Evolutionary conservation across 2,329 filamentous ascomycete species (phyloP), one percentile per base, ranked within the genome.

Genomic region (Leptodontidium sp.): DNA sequence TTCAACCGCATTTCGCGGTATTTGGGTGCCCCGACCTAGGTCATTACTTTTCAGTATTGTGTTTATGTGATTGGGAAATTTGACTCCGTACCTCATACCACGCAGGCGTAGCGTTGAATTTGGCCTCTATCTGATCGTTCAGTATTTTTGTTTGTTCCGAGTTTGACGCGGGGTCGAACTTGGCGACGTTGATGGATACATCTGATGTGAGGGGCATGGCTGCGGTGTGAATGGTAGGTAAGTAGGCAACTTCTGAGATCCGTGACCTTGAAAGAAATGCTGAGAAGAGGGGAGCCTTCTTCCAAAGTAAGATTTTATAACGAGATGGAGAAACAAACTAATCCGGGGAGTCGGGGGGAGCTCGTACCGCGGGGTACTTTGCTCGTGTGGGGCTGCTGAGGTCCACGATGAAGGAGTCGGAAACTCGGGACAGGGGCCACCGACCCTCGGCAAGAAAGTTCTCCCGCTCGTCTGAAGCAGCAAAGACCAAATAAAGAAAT

Each of bases 1-100:
- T 82, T 81, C 78, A 81, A 82, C 15, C 83, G 79, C 82, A 88
- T 85, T 71, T 85, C 79, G 4, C 87, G 82, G 74, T 87, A 88
- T 72, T 82, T 83, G 15, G 80, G 79, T 8, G 85, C 84, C 9
- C 86, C 86, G 47, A 87, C 81, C 82, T 86, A 26, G n/a, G 7
- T 1, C 6, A 43, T n/a, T 50, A 64, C 7, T 4, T 32, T 9
- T 67, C 35, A 69, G 67, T 35, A n/a, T 59, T 15, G n/a, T 38
- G 15, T 1, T 1, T 35, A 8, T 9, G 29, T 38, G 8, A 8
- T 35, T 2, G 15, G 24, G 12, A 15, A 12, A 7, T 38, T 14
- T 45, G 45, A 38, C 38, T 17, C 58, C 72, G 59, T 73, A 85
- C 84, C 75, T 87, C 83, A 50, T 81, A 86, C 86, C 86, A 87